Evolutionary conservation across 1,284 basidiomycete genomes (phyloP), one percentile per base, ranked within the genome.

Genomic region (Ganoderma boninense): DNA sequence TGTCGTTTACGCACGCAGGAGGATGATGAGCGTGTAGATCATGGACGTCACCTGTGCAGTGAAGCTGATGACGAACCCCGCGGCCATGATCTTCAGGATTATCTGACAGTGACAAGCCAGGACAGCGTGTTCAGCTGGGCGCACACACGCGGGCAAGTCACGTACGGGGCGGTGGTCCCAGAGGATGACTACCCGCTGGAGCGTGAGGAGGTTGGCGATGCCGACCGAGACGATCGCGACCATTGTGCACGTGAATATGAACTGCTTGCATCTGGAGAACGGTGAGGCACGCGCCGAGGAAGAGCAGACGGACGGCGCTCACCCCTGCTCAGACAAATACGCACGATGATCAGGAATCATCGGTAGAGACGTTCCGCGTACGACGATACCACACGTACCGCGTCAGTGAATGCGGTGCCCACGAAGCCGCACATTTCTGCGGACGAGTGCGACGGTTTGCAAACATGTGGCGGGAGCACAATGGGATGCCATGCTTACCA

Each of bases 151-250:
- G 18, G 40, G 18, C 16, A 2, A 32, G 26, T 4, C 16, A 62
- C 77, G 66, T 69, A 80, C 79, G 29, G 77, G 76, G 0, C 76
- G 69, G 60, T 77, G 76, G 29, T 79, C 78, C 79, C 79, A 80
- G n/a, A 80, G 70, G 18, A 78, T 76, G 42, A 79, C 73, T 1
- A 80, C 79, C 16, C 79, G 76, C 35, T 78, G 71, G 18, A 79
- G 70, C n/a, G 79, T 77, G 61, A 80, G 76, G 44, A 77, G 68
- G 68, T 80, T 79, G n/a, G 76, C 78, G 38, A 79, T 75, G 10
- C 75, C 78, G 42, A 78, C 70, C 14, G 79, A 79, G n/a, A 75
- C 43, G 56, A 79, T 72, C 13, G 76, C 75, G 29, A 79, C 56
- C 70, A 77, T 76, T 14, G 77, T 75, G 14, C 71, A 75, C 0